Evolutionary conservation across 2,329 filamentous ascomycete genomes (phyloP), one percentile per base, ranked within the genome.

Genomic region (Pseudogymnoascus pannorum): DNA sequence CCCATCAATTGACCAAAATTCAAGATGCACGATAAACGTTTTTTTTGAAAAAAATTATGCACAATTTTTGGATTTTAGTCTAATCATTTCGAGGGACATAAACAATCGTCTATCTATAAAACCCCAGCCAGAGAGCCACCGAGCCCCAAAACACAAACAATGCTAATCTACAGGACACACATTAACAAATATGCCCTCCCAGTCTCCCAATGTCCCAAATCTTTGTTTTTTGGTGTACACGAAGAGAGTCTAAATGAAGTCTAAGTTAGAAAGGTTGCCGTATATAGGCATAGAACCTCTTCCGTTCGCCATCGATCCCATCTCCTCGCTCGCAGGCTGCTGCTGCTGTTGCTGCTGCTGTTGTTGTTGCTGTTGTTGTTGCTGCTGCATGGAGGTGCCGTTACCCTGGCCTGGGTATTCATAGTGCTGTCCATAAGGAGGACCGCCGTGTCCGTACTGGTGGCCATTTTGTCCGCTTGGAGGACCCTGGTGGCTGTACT

Each of bases 371-470:
- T 69, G 68, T 16, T 54, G 44, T 24, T 54, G 44, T 24, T 64
- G 67, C 65, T 69, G 68, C 61, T 68, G 62, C 38, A 70, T 63
- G 58, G 62, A 66, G 63, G 65, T 64, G 62, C 66, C 67, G 66
- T 71, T 72, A 68, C 68, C 68, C 61, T 72, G 68, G 60, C 67
- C 63, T 63, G 67, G 64, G 66, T 70, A 73, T 66, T 72, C 70
- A 70, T 71, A 72, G 66, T 68, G 69, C 66, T 72, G 71, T 66
- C 64, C 69, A 61, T 72, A 73, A 67, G 69, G 68, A 63, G 72
- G 69, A 71, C 83, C 84, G 71, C 84, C 86, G 75, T 86, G 81
- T 70, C 76, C 77, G 67, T 79, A 54, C 24, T 54, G 48, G 48
- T 54, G 48, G 12, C 48, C 48, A 54, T 54, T 54, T n/a, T 54